phyloP scores from a whole-genome alignment of 345 rosid species.

The Populus euphratica region DNA sequence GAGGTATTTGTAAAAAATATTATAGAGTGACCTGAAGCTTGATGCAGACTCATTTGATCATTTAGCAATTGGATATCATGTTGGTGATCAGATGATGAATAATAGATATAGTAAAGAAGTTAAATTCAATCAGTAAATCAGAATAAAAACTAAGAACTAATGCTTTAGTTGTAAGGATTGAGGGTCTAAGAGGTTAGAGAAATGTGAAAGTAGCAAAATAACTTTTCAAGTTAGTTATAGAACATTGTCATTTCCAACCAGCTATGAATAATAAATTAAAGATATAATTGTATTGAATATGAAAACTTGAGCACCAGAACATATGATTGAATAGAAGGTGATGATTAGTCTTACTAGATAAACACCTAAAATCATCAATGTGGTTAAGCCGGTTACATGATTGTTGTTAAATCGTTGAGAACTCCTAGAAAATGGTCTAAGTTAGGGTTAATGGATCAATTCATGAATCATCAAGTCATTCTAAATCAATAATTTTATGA shows the following conservation, averaged over 20 bases:
- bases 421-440: too few species aligned
- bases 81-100: constrained; percentile 9
- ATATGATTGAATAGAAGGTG: neutral
- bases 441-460: too few species aligned
- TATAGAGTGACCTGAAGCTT: neutral
- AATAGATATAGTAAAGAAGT: constrained; percentile 19
- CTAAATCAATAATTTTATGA: too few species aligned
- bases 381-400: too few species aligned
- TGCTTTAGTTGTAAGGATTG: constrained; percentile 10
- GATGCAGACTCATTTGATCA: neutral
- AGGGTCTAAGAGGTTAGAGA: constrained; percentile 18
- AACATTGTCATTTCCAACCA: neutral
- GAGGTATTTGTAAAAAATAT: neutral
- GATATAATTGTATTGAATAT: too few species aligned
- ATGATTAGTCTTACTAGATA: too few species aligned
- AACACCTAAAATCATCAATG: too few species aligned
- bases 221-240: constrained; percentile 1
- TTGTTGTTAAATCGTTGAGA: too few species aligned
- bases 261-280: neutral
- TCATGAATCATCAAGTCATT: too few species aligned
- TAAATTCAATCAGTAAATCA: neutral
- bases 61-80: constrained; percentile 8
- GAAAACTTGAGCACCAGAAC: neutral
- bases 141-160: constrained; percentile 2
- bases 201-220: constrained; percentile 13